phyloP scores from a whole-genome alignment of 176 grass and related monocot species.

The Rhynchospora tenuis region DNA sequence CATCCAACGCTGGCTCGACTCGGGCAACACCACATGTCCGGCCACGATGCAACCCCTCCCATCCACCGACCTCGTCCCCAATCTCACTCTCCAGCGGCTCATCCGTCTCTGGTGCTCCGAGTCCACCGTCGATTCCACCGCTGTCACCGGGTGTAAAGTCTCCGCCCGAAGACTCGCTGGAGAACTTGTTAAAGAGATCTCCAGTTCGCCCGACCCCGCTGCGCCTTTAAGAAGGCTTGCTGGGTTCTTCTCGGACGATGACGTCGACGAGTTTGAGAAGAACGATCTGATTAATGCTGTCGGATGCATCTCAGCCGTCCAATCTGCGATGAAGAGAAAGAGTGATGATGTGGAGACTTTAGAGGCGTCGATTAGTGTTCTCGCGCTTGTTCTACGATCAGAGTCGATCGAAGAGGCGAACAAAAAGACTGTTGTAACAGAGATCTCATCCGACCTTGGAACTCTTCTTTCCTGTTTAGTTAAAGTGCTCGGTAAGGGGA shows the following conservation, averaged over 20 bases:
- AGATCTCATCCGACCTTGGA: constrained; percentile 30
- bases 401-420: constrained; percentile 49
- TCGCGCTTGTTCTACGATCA: constrained; percentile 38
- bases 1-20: constrained; percentile 87
- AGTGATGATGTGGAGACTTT: not conserved
- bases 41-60: constrained; percentile 73
- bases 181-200: constrained; percentile 38
- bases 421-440: constrained; percentile 42
- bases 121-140: constrained; percentile 27
- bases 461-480: constrained; percentile 36
- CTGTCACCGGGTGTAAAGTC: constrained; percentile 3
- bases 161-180: constrained; percentile 11
- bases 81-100: constrained; percentile 74
- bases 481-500: constrained; percentile 35
- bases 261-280: constrained; percentile 85
- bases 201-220: constrained; percentile 25
- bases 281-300: constrained; percentile 48
- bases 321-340: constrained; percentile 38
- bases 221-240: constrained; percentile 41
- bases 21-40: constrained; percentile 82
- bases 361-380: constrained; percentile 45
- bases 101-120: constrained; percentile 63
- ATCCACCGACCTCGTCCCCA: constrained; percentile 64
- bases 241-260: constrained; percentile 50
- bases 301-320: constrained; percentile 35